Conservation (phyloP, 2,329 filamentous ascomycete genomes). For the Pyrenochaeta sp. region DNA sequence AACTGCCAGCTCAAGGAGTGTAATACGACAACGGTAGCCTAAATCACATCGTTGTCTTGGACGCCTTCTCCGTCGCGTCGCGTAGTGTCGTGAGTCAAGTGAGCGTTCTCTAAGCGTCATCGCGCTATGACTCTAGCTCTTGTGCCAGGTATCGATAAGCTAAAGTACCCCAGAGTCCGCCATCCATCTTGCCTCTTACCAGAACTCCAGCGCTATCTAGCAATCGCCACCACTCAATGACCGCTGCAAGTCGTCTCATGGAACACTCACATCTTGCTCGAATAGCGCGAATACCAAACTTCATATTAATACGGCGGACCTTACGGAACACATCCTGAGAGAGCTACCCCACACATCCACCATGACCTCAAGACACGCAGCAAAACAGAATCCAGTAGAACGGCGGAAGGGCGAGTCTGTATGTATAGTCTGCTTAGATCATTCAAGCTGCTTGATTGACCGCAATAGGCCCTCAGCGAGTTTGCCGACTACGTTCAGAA, state of each 20-base stretch:
- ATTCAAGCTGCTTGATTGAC: slow-evolving; percentile 5
- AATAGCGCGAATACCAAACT: slow-evolving; percentile 32
- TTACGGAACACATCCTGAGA: slow-evolving; percentile 31
- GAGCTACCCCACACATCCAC: slow-evolving; percentile 16
- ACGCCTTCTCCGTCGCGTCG: not conserved
- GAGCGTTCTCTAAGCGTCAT: slow-evolving; percentile 13
- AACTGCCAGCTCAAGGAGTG: not conserved
- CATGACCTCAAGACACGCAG: slow-evolving; percentile 49
- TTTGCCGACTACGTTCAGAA: slow-evolving; percentile 98
- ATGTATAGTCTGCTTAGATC: slow-evolving; percentile 42
- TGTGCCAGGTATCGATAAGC: slow-evolving; percentile 21
- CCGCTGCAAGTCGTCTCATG: slow-evolving; percentile 41
- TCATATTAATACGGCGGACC: slow-evolving; percentile 36
- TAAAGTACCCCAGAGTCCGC: slow-evolving; percentile 24
- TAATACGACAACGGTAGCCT: not conserved
- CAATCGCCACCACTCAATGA: slow-evolving; percentile 39
- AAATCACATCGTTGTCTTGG: not conserved
- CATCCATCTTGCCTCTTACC: slow-evolving; percentile 8
- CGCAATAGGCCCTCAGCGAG: slow-evolving; percentile 78
- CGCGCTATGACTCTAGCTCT: slow-evolving; percentile 14
- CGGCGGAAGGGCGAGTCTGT: slow-evolving; percentile 87
- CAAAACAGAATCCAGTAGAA: slow-evolving; percentile 75
- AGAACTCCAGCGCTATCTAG: slow-evolving; percentile 22
- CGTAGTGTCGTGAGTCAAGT: slow-evolving; percentile 20
- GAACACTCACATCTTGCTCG: slow-evolving; percentile 35